Evolutionary conservation across 164 flowering plant genomes (phyloP).

Genomic region (Liquidambar formosana): DNA sequence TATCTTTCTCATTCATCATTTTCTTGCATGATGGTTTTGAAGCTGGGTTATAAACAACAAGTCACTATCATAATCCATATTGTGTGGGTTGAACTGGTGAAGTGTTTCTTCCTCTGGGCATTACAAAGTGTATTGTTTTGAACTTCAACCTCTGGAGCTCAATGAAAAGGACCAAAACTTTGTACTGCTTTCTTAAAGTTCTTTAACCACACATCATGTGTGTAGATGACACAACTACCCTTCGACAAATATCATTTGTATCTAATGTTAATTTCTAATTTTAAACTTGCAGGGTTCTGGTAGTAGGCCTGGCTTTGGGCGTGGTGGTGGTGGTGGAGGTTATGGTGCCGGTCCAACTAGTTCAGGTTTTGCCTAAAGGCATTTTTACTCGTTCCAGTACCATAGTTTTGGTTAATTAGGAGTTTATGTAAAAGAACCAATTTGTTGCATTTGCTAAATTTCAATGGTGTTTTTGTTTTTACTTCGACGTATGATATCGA

Average conservation of each 20-base stretch:
- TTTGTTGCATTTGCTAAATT: not conserved
- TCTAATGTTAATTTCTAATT: not conserved
- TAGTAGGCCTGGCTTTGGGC: constrained; percentile 42
- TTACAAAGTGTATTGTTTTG: no score
- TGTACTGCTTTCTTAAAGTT: no score
- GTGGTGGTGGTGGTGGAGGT: constrained; percentile 46
- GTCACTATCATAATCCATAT: no score
- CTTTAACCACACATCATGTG: no score
- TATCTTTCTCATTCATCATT: no score
- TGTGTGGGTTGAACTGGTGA: no score
- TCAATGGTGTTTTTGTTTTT: not conserved
- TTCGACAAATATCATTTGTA: not conserved
- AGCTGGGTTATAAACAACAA: no score
- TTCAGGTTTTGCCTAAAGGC: constrained; percentile 18
- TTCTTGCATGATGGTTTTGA: no score
- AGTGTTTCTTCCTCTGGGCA: no score
- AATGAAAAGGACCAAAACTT: no score
- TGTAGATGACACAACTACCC: no score
- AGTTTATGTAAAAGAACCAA: not conserved
- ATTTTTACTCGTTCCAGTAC: not conserved
- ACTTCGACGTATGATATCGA: not conserved
- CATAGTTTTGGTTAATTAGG: not conserved
- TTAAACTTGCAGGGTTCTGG: constrained; percentile 25
- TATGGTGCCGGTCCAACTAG: constrained; percentile 35
- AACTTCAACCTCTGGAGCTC: no score